Evolutionary conservation across 108 stramenopile genomes (phyloP).

Genomic region (Epipyxis sp.): DNA sequence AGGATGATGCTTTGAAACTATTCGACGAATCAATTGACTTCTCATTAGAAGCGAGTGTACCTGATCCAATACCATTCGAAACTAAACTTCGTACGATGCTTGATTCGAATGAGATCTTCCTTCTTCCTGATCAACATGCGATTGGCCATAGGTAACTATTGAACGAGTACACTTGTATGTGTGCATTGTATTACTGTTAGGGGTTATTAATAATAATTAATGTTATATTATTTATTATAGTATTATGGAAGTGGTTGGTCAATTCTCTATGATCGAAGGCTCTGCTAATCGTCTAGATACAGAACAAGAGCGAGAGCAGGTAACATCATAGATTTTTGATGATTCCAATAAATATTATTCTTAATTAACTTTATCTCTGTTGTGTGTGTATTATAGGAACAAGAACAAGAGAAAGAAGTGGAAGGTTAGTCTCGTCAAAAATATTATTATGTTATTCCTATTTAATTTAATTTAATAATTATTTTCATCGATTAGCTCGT

Average conservation of each 20-base stretch:
- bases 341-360: too few species aligned
- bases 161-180: too few species aligned
- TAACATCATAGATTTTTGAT: too few species aligned
- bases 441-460: too few species aligned
- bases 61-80: slow-evolving; percentile 30
- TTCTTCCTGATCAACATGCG: slow-evolving; percentile 8
- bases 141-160: too few species aligned
- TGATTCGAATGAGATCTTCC: slow-evolving; percentile 34
- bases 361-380: too few species aligned
- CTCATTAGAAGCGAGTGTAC: slow-evolving; percentile 34
- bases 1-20: slow-evolving; percentile 22
- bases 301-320: slow-evolving; percentile 45
- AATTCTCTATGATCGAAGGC: slow-evolving; percentile 29
- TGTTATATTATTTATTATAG: too few species aligned
- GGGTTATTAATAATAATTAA: too few species aligned
- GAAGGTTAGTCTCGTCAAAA: too few species aligned
- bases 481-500: too few species aligned
- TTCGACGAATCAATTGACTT: slow-evolving; percentile 41
- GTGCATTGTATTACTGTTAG: slow-evolving; percentile 1
- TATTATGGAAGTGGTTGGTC: slow-evolving; percentile 8
- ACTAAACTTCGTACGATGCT: slow-evolving; percentile 25
- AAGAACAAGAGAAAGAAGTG: slow-evolving; percentile 45
- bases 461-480: too few species aligned
- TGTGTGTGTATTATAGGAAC: too few species aligned
- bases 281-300: slow-evolving; percentile 35